These are phyloP conservation scores for Hanseniaspora osmophila DNA, from an alignment of 805 yeast species.

Conservation along the genomic window DNA sequence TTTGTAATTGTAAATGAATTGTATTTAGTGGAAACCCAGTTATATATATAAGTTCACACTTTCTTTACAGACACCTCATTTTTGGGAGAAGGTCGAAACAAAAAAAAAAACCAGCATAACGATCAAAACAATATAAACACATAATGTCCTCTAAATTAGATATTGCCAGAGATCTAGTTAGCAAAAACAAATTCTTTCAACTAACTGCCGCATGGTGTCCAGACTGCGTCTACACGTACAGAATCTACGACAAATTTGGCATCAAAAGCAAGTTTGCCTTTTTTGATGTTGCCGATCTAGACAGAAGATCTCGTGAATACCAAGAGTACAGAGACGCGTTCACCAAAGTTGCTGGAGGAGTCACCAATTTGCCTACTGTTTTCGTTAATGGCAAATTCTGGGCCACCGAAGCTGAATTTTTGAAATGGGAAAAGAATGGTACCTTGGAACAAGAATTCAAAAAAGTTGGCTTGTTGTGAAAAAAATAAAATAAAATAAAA, in stretches of 20 bases:
- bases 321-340: slow-evolving; percentile 22
- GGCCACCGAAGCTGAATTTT: slow-evolving; percentile 23
- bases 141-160: slow-evolving; percentile 4
- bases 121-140: neutral
- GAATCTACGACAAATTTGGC: slow-evolving; percentile 38
- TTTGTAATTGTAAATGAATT: too few species aligned
- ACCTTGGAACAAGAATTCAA: slow-evolving; percentile 15
- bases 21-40: too few species aligned
- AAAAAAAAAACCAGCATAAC: neutral
- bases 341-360: slow-evolving; percentile 17
- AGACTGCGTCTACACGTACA: slow-evolving; percentile 53
- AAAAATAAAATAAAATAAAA: neutral
- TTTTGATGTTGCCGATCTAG: slow-evolving; percentile 31
- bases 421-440: slow-evolving; percentile 15
- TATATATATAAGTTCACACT: too few species aligned
- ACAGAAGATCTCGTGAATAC: slow-evolving; percentile 13
- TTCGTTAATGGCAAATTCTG: slow-evolving; percentile 21
- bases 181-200: slow-evolving; percentile 34
- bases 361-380: slow-evolving; percentile 22
- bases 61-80: too few species aligned
- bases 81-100: too few species aligned
- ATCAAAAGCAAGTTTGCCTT: slow-evolving; percentile 35
- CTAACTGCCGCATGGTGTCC: slow-evolving; percentile 69
- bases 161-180: slow-evolving; percentile 4
- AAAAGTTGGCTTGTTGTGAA: slow-evolving; percentile 14